Conservation (phyloP, 2,329 filamentous ascomycete genomes). For the Arachnopeziza araneosa region DNA sequence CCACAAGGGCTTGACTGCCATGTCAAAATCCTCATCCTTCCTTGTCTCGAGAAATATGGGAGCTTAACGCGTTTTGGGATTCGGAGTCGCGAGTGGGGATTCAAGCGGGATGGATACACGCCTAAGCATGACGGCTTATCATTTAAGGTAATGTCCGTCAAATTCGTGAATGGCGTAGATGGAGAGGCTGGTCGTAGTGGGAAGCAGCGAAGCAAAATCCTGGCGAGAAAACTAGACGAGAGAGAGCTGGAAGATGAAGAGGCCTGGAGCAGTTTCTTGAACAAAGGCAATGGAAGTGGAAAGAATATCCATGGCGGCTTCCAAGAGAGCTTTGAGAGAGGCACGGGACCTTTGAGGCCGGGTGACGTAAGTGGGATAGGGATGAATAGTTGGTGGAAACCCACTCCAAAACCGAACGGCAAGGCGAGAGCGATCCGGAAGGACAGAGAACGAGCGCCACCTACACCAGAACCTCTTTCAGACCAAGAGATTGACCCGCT, state of each 20-base stretch:
- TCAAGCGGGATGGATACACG: slow-evolving; percentile 37
- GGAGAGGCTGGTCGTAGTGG: slow-evolving; percentile 39
- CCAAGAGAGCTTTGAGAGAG: neutral
- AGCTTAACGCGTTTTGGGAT: slow-evolving; percentile 74
- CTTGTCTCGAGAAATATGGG: slow-evolving; percentile 69
- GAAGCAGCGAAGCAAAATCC: slow-evolving; percentile 31
- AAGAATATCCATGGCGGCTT: neutral
- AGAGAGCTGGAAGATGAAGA: slow-evolving; percentile 19
- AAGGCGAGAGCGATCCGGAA: neutral
- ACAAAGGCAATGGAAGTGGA: neutral
- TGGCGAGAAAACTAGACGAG: slow-evolving; percentile 13
- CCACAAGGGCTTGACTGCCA: slow-evolving; percentile 73
- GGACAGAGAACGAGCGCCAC: neutral
- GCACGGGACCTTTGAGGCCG: neutral
- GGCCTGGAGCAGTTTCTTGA: neutral
- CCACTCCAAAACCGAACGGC: neutral
- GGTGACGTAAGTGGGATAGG: neutral
- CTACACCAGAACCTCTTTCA: neutral
- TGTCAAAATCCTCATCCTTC: slow-evolving; percentile 79
- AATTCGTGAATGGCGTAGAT: slow-evolving; percentile 77
- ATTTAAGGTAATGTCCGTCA: slow-evolving; percentile 74
- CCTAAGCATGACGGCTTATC: slow-evolving; percentile 54
- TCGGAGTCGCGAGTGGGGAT: slow-evolving; percentile 72
- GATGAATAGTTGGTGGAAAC: neutral
- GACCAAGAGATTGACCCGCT: neutral